These are phyloP conservation scores for Erysimum pusillum DNA, from an alignment of 441 rosid species.

Conservation along the genomic window DNA sequence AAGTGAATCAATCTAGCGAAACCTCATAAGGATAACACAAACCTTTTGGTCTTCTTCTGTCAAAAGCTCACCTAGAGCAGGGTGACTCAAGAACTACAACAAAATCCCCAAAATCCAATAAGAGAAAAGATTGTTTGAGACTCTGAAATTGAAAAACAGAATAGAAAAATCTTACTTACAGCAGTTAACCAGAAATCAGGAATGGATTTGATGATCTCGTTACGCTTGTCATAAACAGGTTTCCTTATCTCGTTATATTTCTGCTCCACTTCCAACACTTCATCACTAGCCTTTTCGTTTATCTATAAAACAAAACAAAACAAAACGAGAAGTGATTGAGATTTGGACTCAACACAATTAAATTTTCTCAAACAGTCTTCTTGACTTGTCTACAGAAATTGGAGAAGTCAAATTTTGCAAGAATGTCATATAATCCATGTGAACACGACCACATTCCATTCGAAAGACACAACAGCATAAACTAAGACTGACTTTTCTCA, in stretches of 20 bases:
- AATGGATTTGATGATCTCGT: slow-evolving; percentile 78
- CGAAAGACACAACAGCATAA: slow-evolving; percentile 2
- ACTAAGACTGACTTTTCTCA: background rate
- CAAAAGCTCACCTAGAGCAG: slow-evolving; percentile 80
- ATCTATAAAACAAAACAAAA: slow-evolving; percentile 62
- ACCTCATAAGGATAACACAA: slow-evolving; percentile 28
- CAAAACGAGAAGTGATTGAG: background rate
- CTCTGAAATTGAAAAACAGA: background rate
- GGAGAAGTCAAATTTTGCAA: background rate
- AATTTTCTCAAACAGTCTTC: background rate
- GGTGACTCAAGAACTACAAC: slow-evolving; percentile 91
- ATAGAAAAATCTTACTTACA: slow-evolving; percentile 56
- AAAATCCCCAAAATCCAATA: no score
- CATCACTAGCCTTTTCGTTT: slow-evolving; percentile 94
- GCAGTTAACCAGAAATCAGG: slow-evolving; percentile 99
- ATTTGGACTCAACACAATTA: background rate
- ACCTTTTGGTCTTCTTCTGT: slow-evolving; percentile 97
- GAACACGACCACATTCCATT: slow-evolving; percentile 24
- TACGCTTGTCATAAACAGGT: slow-evolving; percentile 88
- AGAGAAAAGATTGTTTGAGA: no score
- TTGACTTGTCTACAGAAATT: slow-evolving; percentile 2
- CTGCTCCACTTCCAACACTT: slow-evolving; percentile 96
- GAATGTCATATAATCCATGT: background rate
- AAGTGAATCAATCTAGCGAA: no score
- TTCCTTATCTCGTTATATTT: slow-evolving; percentile 83